Conservation (phyloP, 345 rosid species). For the Litchi chinensis region DNA sequence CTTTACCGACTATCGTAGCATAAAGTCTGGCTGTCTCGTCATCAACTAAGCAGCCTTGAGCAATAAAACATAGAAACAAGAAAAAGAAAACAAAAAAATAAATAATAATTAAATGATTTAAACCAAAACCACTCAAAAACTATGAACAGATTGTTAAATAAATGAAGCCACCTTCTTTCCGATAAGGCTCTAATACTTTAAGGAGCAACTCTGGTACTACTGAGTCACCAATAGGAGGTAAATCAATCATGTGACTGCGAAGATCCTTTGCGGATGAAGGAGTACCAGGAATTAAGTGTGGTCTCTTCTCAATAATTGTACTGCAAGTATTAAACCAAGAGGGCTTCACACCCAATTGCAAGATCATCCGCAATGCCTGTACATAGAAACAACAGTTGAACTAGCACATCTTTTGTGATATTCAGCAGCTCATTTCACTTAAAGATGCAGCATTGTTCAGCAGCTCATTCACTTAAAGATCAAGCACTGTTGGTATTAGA, state of each 20-base stretch:
- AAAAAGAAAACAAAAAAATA: constrained; percentile 7
- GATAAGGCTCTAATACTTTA: constrained; percentile 90
- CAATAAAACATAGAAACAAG: constrained; percentile 24
- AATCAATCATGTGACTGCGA: constrained; percentile 82
- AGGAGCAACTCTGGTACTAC: constrained; percentile 97
- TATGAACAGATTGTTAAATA: constrained; percentile 14
- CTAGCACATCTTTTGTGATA: constrained; percentile 3
- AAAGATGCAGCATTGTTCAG: background rate
- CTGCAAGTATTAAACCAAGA: constrained; percentile 94
- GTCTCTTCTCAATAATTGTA: constrained; percentile 70
- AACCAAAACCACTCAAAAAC: constrained; percentile 7
- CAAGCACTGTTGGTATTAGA: constrained; percentile 14
- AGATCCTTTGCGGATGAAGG: constrained; percentile 73
- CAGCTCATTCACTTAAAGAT: constrained; percentile 4
- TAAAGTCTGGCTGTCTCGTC: constrained; percentile 87
- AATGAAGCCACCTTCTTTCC: constrained; percentile 64
- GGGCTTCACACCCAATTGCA: constrained; percentile 93
- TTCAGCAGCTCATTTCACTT: constrained; percentile 8
- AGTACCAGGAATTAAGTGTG: constrained; percentile 71
- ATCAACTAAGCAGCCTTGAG: constrained; percentile 82
- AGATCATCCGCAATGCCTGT: constrained; percentile 94
- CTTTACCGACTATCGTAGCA: constrained; percentile 79
- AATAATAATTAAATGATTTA: constrained; percentile 11
- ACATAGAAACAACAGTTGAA: constrained; percentile 25
- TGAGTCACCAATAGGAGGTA: constrained; percentile 80